A percentile compares a stretch with the other conserved stretches of the same genome.
Conservation (phyloP, 176 grass and related monocot genomes). For the Otatea glauca region DNA sequence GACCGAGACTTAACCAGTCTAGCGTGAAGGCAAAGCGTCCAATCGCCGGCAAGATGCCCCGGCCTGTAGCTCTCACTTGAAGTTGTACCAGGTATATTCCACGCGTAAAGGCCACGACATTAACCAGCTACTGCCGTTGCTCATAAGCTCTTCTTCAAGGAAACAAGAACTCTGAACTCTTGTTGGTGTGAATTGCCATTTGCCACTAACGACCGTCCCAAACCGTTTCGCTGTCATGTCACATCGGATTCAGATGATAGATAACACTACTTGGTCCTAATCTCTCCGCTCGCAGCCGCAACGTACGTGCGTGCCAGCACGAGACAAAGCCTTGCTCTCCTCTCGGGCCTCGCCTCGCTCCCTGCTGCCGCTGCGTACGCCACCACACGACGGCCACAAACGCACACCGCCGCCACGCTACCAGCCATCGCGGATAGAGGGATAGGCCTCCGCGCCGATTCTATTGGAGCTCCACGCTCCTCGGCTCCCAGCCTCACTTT, state of each 20-base stretch:
- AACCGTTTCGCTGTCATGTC: conserved; percentile 29
- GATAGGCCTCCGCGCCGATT: conserved; percentile 52
- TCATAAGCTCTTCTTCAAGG: no score
- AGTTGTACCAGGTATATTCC: conserved; percentile 33
- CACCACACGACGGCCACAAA: conserved; percentile 36
- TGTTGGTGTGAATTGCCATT: neutral
- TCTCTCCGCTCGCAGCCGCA: neutral
- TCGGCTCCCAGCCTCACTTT: conserved; percentile 50
- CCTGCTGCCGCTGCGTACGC: neutral
- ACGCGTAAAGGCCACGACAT: conserved; percentile 21
- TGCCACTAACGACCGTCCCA: neutral
- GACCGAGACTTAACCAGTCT: neutral
- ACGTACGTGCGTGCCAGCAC: conserved; percentile 1
- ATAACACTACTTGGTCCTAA: neutral
- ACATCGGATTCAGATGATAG: neutral
- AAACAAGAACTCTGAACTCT: no score
- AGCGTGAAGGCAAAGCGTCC: conserved; percentile 12
- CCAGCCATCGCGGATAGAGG: conserved; percentile 57
- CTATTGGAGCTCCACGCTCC: conserved; percentile 53
- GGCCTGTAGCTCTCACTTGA: neutral
- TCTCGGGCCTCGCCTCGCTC: no score
- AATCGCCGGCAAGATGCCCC: no score
- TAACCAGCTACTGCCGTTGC: neutral
- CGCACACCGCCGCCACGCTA: conserved; percentile 14
- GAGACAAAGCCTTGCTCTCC: conserved; percentile 30